Conservation (phyloP, 176 grass and related monocot genomes). For the Zea luxurians region DNA sequence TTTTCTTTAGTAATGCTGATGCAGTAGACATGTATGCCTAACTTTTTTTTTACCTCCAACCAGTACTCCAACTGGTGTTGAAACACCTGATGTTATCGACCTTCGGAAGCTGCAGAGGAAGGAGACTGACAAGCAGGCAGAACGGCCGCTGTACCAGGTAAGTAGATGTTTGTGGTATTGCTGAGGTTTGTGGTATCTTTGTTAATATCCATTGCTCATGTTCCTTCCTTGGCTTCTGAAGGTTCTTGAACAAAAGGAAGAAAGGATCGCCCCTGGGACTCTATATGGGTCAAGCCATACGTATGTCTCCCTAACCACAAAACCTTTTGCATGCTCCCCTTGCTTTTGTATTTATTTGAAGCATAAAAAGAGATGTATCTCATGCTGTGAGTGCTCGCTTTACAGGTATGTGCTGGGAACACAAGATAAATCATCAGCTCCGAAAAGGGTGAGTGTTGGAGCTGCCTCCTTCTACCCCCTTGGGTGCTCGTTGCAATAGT, state of each 20-base stretch:
- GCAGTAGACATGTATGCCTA: background rate
- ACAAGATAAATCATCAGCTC: slow-evolving; percentile 66
- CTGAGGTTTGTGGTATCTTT: background rate
- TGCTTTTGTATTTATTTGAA: background rate
- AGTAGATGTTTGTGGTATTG: background rate
- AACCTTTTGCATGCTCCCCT: background rate
- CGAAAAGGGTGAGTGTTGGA: slow-evolving; percentile 68
- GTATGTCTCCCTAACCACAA: slow-evolving; percentile 35
- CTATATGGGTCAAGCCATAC: slow-evolving; percentile 68
- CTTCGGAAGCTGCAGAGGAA: slow-evolving; percentile 92
- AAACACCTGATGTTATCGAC: slow-evolving; percentile 97
- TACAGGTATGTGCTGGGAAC: slow-evolving; percentile 75
- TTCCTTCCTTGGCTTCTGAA: slow-evolving; percentile 19
- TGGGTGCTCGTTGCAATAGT: background rate
- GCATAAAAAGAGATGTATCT: background rate
- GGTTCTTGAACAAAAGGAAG: slow-evolving; percentile 82
- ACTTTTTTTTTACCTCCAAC: background rate
- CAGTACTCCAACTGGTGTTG: slow-evolving; percentile 95
- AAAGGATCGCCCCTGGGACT: slow-evolving; percentile 66
- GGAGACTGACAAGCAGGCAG: slow-evolving; percentile 80
- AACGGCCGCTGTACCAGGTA: slow-evolving; percentile 75
- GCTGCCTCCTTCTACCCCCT: background rate
- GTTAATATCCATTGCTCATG: background rate
- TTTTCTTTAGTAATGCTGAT: background rate
- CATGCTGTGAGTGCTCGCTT: background rate